Percentiles rank a stretch among this genome's conserved stretches.
Conservation (phyloP, 805 yeast genomes). For the Spathaspora girioi region DNA sequence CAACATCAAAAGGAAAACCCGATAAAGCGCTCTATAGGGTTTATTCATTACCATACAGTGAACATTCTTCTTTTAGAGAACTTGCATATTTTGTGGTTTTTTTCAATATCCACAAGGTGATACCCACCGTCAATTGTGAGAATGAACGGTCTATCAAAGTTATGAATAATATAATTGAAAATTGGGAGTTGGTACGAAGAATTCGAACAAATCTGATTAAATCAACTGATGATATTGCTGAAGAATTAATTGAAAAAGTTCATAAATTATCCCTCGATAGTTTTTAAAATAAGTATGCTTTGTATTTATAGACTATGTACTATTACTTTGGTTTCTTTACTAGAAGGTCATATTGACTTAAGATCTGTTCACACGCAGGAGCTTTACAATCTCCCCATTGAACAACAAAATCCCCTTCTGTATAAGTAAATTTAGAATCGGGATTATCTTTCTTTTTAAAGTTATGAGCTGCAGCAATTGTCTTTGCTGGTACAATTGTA, state of each 20-base stretch:
- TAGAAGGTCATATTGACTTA: constrained; percentile 23
- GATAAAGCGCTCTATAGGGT: constrained; percentile 36
- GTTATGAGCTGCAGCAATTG: constrained; percentile 28
- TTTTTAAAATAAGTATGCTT: constrained; percentile 5
- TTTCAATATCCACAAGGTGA: constrained; percentile 48
- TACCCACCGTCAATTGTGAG: constrained; percentile 73
- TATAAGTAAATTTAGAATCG: constrained; percentile 45
- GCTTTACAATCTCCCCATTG: constrained; percentile 57
- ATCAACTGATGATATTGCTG: constrained; percentile 2
- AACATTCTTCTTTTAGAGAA: constrained; percentile 88
- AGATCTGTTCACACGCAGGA: constrained; percentile 49
- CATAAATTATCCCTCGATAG: constrained; percentile 5
- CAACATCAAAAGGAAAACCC: constrained; percentile 12
- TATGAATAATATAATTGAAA: constrained; percentile 30
- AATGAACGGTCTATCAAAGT: constrained; percentile 18
- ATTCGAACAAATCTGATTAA: constrained; percentile 8
- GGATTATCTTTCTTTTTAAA: constrained; percentile 22
- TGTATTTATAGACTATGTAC: neutral
- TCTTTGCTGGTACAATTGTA: constrained; percentile 58
- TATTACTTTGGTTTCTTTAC: constrained; percentile 7
- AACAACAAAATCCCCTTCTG: constrained; percentile 65
- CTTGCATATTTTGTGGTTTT: constrained; percentile 59
- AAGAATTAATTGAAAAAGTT: constrained; percentile 2
- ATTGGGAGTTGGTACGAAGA: constrained; percentile 24
- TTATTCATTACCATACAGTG: constrained; percentile 81